Evolutionary conservation across 768 basidiomycete species (phyloP).

Genomic region (Suillus ampliporus): DNA sequence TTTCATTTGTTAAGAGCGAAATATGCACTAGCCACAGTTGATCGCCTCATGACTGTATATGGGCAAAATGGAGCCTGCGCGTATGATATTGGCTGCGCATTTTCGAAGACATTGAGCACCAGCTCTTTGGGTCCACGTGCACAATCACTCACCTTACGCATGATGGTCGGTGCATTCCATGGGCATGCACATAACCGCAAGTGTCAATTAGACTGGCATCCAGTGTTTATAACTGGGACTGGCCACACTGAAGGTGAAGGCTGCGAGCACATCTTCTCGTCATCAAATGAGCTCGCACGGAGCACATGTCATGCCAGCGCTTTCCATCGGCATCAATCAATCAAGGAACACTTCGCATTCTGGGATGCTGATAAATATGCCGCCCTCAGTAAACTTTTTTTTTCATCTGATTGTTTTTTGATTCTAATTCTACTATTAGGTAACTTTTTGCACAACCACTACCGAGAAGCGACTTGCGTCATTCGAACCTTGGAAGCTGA

Average conservation of each 20-base stretch:
- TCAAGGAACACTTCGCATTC: slow-evolving; percentile 22
- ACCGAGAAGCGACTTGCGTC: neutral
- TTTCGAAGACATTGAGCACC: slow-evolving; percentile 18
- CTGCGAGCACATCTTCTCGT: slow-evolving; percentile 13
- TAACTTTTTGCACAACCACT: slow-evolving; percentile 7
- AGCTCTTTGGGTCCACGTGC: slow-evolving; percentile 20
- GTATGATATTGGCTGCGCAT: slow-evolving; percentile 34
- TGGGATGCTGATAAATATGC: slow-evolving; percentile 31
- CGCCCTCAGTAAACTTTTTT: slow-evolving; percentile 20
- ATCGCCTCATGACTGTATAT: slow-evolving; percentile 19
- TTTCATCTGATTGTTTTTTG: no score
- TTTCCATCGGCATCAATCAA: slow-evolving; percentile 13
- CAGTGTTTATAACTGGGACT: slow-evolving; percentile 22
- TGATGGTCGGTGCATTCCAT: slow-evolving; percentile 24
- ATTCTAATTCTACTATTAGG: neutral
- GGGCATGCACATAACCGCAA: slow-evolving; percentile 33
- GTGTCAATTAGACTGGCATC: slow-evolving; percentile 37
- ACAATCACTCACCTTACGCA: neutral
- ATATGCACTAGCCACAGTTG: slow-evolving; percentile 26
- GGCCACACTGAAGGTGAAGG: slow-evolving; percentile 16
- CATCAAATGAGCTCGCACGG: slow-evolving; percentile 11
- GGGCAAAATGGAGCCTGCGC: slow-evolving; percentile 20
- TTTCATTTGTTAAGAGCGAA: slow-evolving; percentile 16
- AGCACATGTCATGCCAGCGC: slow-evolving; percentile 3
- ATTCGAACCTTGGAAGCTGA: neutral